Evolutionary conservation across 371 early-diverging fungal genomes (phyloP).

Genomic region (Actinomortierella ambigua): DNA sequence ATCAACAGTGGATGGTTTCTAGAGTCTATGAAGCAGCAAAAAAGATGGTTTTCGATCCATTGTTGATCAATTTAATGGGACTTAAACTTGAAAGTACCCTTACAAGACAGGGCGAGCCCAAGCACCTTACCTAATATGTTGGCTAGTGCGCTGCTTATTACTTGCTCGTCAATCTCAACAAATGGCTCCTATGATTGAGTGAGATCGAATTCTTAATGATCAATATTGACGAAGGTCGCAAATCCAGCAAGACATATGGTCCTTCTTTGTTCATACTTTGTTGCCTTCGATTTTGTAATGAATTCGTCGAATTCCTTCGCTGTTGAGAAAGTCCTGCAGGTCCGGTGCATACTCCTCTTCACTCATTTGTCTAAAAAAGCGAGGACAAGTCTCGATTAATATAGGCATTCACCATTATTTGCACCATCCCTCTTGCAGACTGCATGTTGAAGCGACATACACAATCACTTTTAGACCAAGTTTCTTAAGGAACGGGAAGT

Average conservation of each 20-base stretch:
- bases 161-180: slow-evolving; percentile 81
- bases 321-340: slow-evolving; percentile 74
- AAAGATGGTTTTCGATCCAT: neutral
- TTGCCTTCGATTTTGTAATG: slow-evolving; percentile 88
- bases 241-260: no score
- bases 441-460: no score
- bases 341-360: slow-evolving; percentile 85
- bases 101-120: neutral
- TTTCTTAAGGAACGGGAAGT: slow-evolving; percentile 80
- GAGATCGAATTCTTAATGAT: neutral
- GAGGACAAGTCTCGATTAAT: neutral
- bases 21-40: slow-evolving; percentile 50
- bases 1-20: slow-evolving; percentile 86
- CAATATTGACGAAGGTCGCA: neutral
- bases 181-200: slow-evolving; percentile 81
- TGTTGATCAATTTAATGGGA: no score
- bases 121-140: slow-evolving; percentile 64
- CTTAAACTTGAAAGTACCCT: no score
- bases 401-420: no score
- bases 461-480: slow-evolving; percentile 79
- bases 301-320: slow-evolving; percentile 74
- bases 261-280: slow-evolving; percentile 56
- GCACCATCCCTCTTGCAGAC: no score
- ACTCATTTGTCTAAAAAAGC: slow-evolving; percentile 62
- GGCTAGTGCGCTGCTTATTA: slow-evolving; percentile 78